Evolutionary conservation across 176 grass and related monocot species (phyloP).

Genomic region (Cenchrus fungigraminus): DNA sequence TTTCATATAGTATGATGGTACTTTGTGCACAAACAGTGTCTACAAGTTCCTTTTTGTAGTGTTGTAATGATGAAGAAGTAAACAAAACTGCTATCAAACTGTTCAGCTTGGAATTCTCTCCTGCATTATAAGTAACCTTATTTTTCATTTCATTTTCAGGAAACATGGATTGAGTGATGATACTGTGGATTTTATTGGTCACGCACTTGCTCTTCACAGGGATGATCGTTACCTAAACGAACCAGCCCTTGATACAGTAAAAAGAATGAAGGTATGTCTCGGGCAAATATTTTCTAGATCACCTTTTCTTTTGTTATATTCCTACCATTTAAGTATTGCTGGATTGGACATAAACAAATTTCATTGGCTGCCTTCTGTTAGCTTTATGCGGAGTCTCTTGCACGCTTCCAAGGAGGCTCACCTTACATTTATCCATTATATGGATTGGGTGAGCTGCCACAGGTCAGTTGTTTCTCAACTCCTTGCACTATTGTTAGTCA

Average conservation of each 20-base stretch:
- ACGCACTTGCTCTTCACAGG: slow-evolving; percentile 87
- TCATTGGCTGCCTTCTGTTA: slow-evolving; percentile 40
- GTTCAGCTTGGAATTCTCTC: slow-evolving; percentile 25
- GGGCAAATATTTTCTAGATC: not conserved
- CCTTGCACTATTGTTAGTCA: slow-evolving; percentile 8
- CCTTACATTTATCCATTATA: slow-evolving; percentile 96
- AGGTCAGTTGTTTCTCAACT: slow-evolving; percentile 53
- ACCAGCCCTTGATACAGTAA: slow-evolving; percentile 87
- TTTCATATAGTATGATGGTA: not conserved
- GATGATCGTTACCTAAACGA: slow-evolving; percentile 81
- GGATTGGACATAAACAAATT: slow-evolving; percentile 21
- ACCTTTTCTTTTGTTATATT: slow-evolving; percentile 22
- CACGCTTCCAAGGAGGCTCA: slow-evolving; percentile 90
- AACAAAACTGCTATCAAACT: not conserved
- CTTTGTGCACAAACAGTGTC: not conserved
- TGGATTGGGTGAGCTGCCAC: slow-evolving; percentile 89
- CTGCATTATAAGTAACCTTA: slow-evolving; percentile 25
- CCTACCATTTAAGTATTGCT: not conserved
- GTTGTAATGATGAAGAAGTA: not conserved
- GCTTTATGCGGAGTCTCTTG: slow-evolving; percentile 86
- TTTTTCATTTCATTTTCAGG: slow-evolving; percentile 43
- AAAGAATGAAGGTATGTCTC: slow-evolving; percentile 90
- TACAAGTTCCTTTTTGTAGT: not conserved
- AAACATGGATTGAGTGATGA: slow-evolving; percentile 88
- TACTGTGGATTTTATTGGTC: slow-evolving; percentile 90